A percentile compares a stretch with the other conserved stretches of the same genome.
phyloP scores from a whole-genome alignment of 2,329 filamentous ascomycete genomes.

The Lizonia empirigonia region DNA sequence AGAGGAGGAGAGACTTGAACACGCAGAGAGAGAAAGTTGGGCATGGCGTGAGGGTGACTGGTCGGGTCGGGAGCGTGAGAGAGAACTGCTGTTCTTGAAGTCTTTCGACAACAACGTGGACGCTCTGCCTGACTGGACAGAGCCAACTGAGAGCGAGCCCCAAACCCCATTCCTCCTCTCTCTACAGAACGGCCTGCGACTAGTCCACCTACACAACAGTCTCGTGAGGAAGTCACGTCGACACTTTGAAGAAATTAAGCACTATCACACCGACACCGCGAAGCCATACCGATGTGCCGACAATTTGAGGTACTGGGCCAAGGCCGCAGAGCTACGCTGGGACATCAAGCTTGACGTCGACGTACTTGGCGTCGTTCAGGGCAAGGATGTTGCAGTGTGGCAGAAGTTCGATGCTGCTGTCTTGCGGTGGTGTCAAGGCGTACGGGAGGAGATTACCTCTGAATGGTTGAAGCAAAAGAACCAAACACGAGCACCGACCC shows the following conservation, averaged over 20 bases:
- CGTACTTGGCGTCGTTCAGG: slow-evolving; percentile 84
- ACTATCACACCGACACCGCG: slow-evolving; percentile 87
- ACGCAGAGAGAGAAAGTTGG: slow-evolving; percentile 74
- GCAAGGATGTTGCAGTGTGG: slow-evolving; percentile 73
- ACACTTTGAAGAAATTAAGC: slow-evolving; percentile 86
- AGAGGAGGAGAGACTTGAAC: slow-evolving; percentile 75
- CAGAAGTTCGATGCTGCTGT: slow-evolving; percentile 81
- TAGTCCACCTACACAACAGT: slow-evolving; percentile 89
- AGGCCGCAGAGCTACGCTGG: slow-evolving; percentile 93
- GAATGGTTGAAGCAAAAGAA: slow-evolving; percentile 64
- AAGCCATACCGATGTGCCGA: slow-evolving; percentile 95
- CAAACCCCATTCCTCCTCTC: slow-evolving; percentile 75
- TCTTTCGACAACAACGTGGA: slow-evolving; percentile 69
- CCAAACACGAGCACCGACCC: slow-evolving; percentile 45
- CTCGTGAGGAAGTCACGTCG: slow-evolving; percentile 82
- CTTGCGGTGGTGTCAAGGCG: slow-evolving; percentile 79
- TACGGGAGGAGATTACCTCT: slow-evolving; percentile 79
- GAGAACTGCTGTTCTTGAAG: slow-evolving; percentile 80
- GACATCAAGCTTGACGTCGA: slow-evolving; percentile 84
- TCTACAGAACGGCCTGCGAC: slow-evolving; percentile 77
- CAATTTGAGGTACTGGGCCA: slow-evolving; percentile 94
- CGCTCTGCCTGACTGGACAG: slow-evolving; percentile 70
- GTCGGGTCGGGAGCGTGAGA: slow-evolving; percentile 73
- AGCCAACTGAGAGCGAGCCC: slow-evolving; percentile 59
- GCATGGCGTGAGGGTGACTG: slow-evolving; percentile 79